Evolutionary conservation across 2,329 filamentous ascomycete genomes (phyloP), one percentile per base, ranked within the genome.

Genomic region (Trichoderma endophyticum): DNA sequence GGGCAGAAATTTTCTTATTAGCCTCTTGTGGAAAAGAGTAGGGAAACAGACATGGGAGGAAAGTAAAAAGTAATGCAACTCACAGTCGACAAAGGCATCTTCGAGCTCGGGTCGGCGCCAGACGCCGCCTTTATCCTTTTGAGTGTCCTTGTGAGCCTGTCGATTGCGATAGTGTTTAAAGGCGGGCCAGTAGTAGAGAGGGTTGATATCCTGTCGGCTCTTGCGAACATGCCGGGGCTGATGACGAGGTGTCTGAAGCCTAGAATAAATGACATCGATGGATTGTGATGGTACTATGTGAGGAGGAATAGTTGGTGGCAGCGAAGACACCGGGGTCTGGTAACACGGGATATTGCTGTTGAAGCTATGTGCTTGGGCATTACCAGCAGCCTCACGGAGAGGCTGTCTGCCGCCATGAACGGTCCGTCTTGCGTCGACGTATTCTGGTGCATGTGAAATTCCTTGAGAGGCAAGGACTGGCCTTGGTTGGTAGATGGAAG

Each of bases 51-150:
- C n/a, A 12, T 54, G 48, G 5, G 21, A 24, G 14, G 24, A 14
- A 28, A 36, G 30, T 8, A 26, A 12, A 34, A 34, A 34, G 32
- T 11, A 34, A 11, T 6, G 68, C 12, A 62, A 59, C 86, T 82
- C 81, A 91, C 90, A 88, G 81, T 92, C 90, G 73, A 92, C 85
- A 77, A 92, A 92, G 39, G 89, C 88, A 83, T 88, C 85, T 78
- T 92, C 90, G 9, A 92, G 83, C 75, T 88, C 85, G 3, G 89
- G 84, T 48, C 81, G 79, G 57, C 81, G 79, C 81, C 81, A 83
- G 51, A 69, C 90, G 84, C 90, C 90, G 87, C 79, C 82, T 76
- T 90, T 88, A 74, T 88, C 86, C 76, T 90, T 88, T 72, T 83
- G 81, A 72, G 86, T 85, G 72, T 89, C 87, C 78, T 91, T 90